Evolutionary conservation across 1,284 basidiomycete species (phyloP).

Genomic region (Pascua sp.): DNA sequence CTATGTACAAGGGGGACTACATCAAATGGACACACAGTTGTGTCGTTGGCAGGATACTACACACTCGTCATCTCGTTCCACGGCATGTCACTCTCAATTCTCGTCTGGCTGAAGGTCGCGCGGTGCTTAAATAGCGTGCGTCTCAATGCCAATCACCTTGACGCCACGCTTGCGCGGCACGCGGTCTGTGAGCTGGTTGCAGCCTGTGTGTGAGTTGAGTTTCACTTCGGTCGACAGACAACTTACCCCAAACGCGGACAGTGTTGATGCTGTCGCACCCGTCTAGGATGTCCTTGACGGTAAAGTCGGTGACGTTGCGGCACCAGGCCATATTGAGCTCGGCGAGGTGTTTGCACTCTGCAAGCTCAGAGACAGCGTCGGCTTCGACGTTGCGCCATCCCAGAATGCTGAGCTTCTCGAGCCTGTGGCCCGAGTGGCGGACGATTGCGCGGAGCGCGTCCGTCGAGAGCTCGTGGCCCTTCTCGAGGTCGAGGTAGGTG

Average conservation of each 20-base stretch:
- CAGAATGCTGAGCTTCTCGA: slow-evolving; percentile 71
- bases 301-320: slow-evolving; percentile 75
- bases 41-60: no score
- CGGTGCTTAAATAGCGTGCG: slow-evolving; percentile 33
- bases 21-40: no score
- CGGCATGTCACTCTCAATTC: no score
- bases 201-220: slow-evolving; percentile 27
- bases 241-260: slow-evolving; percentile 49
- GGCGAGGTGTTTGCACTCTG: slow-evolving; percentile 55
- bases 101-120: background rate
- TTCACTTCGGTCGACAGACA: background rate
- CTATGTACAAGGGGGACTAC: no score
- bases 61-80: no score
- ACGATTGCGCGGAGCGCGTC: slow-evolving; percentile 64
- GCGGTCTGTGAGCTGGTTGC: slow-evolving; percentile 46
- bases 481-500: slow-evolving; percentile 58
- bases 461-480: slow-evolving; percentile 59
- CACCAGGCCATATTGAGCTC: slow-evolving; percentile 84
- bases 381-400: slow-evolving; percentile 65
- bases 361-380: slow-evolving; percentile 59
- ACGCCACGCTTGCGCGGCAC: slow-evolving; percentile 48
- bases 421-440: slow-evolving; percentile 61
- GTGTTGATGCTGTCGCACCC: slow-evolving; percentile 43
- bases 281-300: slow-evolving; percentile 68
- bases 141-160: slow-evolving; percentile 49